Evolutionary conservation across 768 basidiomycete species (phyloP).

Genomic region (Favolaschia claudopus): DNA sequence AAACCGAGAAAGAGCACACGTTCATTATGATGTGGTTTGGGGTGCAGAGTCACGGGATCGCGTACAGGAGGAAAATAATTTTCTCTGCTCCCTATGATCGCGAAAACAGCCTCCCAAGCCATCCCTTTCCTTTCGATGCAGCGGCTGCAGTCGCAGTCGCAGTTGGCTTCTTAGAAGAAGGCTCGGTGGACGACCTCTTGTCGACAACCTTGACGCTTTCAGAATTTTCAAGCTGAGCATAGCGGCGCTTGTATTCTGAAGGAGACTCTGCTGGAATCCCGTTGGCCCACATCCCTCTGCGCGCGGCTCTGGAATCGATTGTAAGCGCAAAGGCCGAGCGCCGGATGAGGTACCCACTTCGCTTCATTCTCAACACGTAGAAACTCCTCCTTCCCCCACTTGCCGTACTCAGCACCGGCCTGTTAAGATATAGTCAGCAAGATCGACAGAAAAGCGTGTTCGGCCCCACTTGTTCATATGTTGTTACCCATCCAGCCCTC

Average conservation of each 20-base stretch:
- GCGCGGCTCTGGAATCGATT: slow-evolving; percentile 53
- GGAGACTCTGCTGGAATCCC: slow-evolving; percentile 69
- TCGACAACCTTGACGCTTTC: slow-evolving; percentile 21
- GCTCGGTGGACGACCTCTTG: slow-evolving; percentile 4
- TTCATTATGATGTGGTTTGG: too few relatives aligned
- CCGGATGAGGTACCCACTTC: slow-evolving; percentile 52
- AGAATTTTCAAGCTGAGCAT: slow-evolving; percentile 40
- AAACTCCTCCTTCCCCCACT: slow-evolving; percentile 69
- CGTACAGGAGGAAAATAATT: too few relatives aligned
- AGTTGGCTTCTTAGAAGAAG: background rate
- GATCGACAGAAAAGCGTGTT: background rate
- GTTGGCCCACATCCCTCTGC: slow-evolving; percentile 78
- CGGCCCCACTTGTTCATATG: slow-evolving; percentile 66
- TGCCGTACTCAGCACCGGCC: slow-evolving; percentile 82
- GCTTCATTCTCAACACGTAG: slow-evolving; percentile 69
- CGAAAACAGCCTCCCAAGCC: slow-evolving; percentile 14
- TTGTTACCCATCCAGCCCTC: slow-evolving; percentile 75
- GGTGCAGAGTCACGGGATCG: too few relatives aligned
- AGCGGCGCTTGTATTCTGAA: slow-evolving; percentile 79
- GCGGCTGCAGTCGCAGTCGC: background rate
- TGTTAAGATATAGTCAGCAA: slow-evolving; percentile 22
- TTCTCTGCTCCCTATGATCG: too few relatives aligned
- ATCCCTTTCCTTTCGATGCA: slow-evolving; percentile 7
- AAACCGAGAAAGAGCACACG: too few relatives aligned
- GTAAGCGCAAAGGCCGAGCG: background rate